A percentile compares a stretch with the other conserved stretches of the same genome.
These are phyloP conservation scores for Pseudomassariella vexata DNA, from an alignment of 2,329 filamentous ascomycete species.

Conservation along the genomic window DNA sequence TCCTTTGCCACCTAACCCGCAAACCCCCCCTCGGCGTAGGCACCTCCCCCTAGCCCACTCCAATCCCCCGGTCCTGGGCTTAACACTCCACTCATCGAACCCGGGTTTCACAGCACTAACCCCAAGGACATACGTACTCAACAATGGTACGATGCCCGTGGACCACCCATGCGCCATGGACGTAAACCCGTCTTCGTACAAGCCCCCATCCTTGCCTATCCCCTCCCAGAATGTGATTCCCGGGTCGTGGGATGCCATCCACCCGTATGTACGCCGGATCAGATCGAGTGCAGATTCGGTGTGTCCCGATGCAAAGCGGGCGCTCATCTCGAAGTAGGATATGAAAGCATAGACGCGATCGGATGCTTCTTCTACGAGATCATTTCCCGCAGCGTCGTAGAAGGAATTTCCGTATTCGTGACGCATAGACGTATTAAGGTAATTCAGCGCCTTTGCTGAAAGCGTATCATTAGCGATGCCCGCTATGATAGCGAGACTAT, in stretches of 20 bases:
- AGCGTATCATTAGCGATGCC: slow-evolving; percentile 24
- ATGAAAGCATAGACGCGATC: slow-evolving; percentile 45
- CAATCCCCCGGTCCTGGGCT: slow-evolving; percentile 28
- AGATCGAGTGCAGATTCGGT: slow-evolving; percentile 35
- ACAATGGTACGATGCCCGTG: slow-evolving; percentile 41
- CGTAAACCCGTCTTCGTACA: slow-evolving; percentile 41
- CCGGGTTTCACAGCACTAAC: slow-evolving; percentile 37
- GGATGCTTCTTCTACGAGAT: slow-evolving; percentile 26
- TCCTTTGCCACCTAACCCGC: slow-evolving; percentile 30
- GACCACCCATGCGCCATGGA: slow-evolving; percentile 46
- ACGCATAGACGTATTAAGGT: slow-evolving; percentile 28
- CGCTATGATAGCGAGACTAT: slow-evolving; percentile 38
- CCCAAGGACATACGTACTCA: slow-evolving; percentile 40
- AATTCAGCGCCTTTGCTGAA: slow-evolving; percentile 30
- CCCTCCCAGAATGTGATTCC: slow-evolving; percentile 46
- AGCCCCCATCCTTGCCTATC: slow-evolving; percentile 33
- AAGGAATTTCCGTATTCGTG: slow-evolving; percentile 44
- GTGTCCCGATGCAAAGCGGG: slow-evolving; percentile 33
- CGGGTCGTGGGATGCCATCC: slow-evolving; percentile 42
- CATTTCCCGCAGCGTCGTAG: slow-evolving; percentile 38
- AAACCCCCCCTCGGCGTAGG: slow-evolving; percentile 34
- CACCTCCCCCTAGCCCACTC: slow-evolving; percentile 38
- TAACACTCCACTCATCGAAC: slow-evolving; percentile 34
- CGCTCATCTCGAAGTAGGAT: slow-evolving; percentile 47
- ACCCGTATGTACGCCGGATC: slow-evolving; percentile 40